These are phyloP conservation scores for Coccinonectria pachysandricola DNA, from an alignment of 2,329 filamentous ascomycete species.

Conservation along the genomic window DNA sequence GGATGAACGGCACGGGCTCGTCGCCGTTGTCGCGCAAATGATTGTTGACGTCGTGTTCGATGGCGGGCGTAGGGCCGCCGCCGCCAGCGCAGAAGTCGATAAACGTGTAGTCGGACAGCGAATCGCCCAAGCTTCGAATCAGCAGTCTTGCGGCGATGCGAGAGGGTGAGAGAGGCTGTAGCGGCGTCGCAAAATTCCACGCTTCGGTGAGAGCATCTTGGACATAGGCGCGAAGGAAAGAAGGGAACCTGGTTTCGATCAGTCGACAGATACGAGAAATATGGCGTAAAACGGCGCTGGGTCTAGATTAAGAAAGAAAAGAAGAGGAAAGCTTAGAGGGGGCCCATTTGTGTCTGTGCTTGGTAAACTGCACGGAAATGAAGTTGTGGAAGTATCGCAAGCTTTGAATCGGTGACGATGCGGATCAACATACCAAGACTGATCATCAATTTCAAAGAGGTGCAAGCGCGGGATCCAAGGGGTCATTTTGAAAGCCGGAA, in stretches of 20 bases:
- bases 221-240: slow-evolving; percentile 52
- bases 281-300: not conserved
- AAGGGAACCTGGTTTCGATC: slow-evolving; percentile 45
- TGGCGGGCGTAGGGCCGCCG: slow-evolving; percentile 58
- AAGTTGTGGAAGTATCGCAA: not conserved
- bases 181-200: slow-evolving; percentile 51
- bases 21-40: slow-evolving; percentile 19
- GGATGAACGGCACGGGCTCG: slow-evolving; percentile 43
- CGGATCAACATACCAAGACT: slow-evolving; percentile 42
- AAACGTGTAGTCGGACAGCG: slow-evolving; percentile 46
- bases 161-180: slow-evolving; percentile 49
- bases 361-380: not conserved
- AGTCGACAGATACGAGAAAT: slow-evolving; percentile 1
- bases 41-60: slow-evolving; percentile 50
- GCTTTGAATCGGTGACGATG: slow-evolving; percentile 1
- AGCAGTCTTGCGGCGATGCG: slow-evolving; percentile 50
- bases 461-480: slow-evolving; percentile 48
- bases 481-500: slow-evolving; percentile 27
- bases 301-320: too few species aligned
- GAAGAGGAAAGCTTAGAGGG: too few species aligned
- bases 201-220: slow-evolving; percentile 54
- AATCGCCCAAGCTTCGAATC: slow-evolving; percentile 35
- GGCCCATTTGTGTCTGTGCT: not conserved
- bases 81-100: slow-evolving; percentile 70
- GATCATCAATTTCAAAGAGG: slow-evolving; percentile 58